Evolutionary conservation across 805 yeast species (phyloP).

Genomic region (Myxozyma neotropica): DNA sequence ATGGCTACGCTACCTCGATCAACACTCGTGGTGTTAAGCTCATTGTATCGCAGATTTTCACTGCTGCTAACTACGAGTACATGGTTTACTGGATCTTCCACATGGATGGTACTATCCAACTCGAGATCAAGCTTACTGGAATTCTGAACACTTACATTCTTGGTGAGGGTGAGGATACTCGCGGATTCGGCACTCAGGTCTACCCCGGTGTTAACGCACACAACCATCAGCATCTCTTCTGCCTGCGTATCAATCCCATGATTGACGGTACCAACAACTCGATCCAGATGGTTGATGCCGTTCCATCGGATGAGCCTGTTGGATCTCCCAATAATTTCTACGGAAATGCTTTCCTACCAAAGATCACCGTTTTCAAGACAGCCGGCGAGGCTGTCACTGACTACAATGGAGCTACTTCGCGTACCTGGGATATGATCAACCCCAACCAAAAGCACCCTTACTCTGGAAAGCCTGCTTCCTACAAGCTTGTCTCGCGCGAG

Average conservation of each 20-base stretch:
- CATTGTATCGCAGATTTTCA: slow-evolving; percentile 76
- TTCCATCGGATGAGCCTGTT: slow-evolving; percentile 57
- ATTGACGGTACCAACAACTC: slow-evolving; percentile 80
- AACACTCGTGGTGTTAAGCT: slow-evolving; percentile 75
- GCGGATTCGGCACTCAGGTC: slow-evolving; percentile 80
- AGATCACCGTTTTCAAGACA: slow-evolving; percentile 66
- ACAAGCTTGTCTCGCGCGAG: slow-evolving; percentile 75
- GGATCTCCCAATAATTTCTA: slow-evolving; percentile 73
- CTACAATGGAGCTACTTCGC: slow-evolving; percentile 61
- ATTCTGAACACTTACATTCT: slow-evolving; percentile 73
- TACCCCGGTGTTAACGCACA: slow-evolving; percentile 82
- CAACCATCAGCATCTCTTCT: slow-evolving; percentile 83
- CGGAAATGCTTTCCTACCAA: slow-evolving; percentile 74
- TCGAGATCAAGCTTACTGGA: slow-evolving; percentile 80
- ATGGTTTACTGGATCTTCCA: slow-evolving; percentile 80
- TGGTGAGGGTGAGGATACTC: slow-evolving; percentile 64
- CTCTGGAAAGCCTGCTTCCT: slow-evolving; percentile 75
- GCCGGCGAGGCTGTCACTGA: slow-evolving; percentile 61
- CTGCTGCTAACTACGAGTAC: slow-evolving; percentile 86
- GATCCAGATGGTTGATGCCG: slow-evolving; percentile 67
- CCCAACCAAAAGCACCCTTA: slow-evolving; percentile 66
- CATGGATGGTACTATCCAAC: slow-evolving; percentile 81
- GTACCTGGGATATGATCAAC: slow-evolving; percentile 79
- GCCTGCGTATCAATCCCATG: slow-evolving; percentile 77
- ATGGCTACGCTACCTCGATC: slow-evolving; percentile 70